Evolutionary conservation across 1,284 basidiomycete species (phyloP).

Genomic region (Xerocomus amazonicus): DNA sequence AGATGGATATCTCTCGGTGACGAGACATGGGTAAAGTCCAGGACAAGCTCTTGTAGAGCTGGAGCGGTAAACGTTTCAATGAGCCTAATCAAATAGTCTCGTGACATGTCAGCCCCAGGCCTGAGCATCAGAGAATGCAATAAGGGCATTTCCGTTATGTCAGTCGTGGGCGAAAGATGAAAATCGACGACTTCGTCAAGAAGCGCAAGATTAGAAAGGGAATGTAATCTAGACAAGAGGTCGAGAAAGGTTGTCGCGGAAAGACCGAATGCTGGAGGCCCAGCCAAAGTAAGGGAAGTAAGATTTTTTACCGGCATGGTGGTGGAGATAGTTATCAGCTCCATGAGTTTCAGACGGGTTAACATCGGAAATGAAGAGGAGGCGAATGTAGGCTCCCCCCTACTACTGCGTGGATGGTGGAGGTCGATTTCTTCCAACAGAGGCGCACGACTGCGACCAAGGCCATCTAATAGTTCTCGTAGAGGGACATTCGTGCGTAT

Average conservation of each 20-base stretch:
- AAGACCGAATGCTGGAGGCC: conserved; percentile 24
- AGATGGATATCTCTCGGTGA: conserved; percentile 29
- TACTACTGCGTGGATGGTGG: conserved; percentile 19
- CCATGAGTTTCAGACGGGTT: conserved; percentile 23
- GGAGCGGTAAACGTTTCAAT: conserved; percentile 26
- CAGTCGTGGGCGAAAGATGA: conserved; percentile 10
- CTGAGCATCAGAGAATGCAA: conserved; percentile 22
- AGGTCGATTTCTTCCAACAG: conserved; percentile 25
- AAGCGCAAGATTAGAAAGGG: conserved; percentile 24
- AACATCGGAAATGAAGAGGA: conserved; percentile 25
- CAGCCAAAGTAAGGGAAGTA: conserved; percentile 25
- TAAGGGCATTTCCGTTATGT: conserved; percentile 18
- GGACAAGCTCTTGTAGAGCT: conserved; percentile 21
- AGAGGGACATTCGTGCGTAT: conserved; percentile 26
- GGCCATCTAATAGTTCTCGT: conserved; percentile 25
- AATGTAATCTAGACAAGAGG: conserved; percentile 22
- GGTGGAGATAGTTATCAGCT: conserved; percentile 15
- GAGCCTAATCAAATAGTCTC: conserved; percentile 25
- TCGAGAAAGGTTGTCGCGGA: conserved; percentile 19
- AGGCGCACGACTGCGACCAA: conserved; percentile 23
- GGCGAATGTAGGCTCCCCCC: conserved; percentile 16
- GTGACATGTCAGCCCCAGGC: conserved; percentile 31
- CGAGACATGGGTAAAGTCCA: conserved; percentile 26
- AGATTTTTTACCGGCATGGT: conserved; percentile 17
- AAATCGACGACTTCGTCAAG: conserved; percentile 32